Conservation (phyloP, 441 rosid genomes). For the Daphne laureola region DNA sequence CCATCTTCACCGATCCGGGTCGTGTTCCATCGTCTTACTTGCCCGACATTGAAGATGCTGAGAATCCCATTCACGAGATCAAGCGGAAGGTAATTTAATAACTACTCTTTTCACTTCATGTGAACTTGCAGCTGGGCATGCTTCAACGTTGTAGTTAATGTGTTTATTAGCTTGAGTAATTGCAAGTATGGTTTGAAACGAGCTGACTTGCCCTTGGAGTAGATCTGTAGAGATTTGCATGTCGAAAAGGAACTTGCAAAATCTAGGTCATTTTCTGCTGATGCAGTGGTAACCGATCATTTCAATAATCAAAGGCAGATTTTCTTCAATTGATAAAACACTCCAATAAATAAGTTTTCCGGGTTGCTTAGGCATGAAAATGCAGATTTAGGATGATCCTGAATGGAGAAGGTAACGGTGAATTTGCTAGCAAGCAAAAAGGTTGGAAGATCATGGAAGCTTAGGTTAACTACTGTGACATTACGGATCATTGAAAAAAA, state of each 20-base stretch:
- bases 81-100: conserved; percentile 63
- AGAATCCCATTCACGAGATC: conserved; percentile 69
- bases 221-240: conserved; percentile 1
- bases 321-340: too few species aligned
- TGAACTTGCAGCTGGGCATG: not conserved
- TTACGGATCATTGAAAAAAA: too few species aligned
- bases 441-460: too few species aligned
- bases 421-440: too few species aligned
- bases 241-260: not conserved
- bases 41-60: conserved; percentile 72
- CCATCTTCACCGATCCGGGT: conserved; percentile 78
- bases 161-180: not conserved
- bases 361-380: too few species aligned
- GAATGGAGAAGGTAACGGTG: too few species aligned
- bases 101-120: not conserved
- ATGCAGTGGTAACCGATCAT: not conserved
- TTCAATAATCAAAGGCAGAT: too few species aligned
- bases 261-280: not conserved
- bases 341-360: too few species aligned
- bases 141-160: not conserved
- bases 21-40: conserved; percentile 57
- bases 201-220: conserved; percentile 5
- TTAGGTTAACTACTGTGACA: too few species aligned
- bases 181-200: conserved; percentile 6
- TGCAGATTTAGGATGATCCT: too few species aligned